Percentiles rank a stretch among this genome's conserved stretches.
These are phyloP conservation scores for Glomus cerebriforme DNA, from an alignment of 192 early-diverging fungal genomes.

Conservation along the genomic window DNA sequence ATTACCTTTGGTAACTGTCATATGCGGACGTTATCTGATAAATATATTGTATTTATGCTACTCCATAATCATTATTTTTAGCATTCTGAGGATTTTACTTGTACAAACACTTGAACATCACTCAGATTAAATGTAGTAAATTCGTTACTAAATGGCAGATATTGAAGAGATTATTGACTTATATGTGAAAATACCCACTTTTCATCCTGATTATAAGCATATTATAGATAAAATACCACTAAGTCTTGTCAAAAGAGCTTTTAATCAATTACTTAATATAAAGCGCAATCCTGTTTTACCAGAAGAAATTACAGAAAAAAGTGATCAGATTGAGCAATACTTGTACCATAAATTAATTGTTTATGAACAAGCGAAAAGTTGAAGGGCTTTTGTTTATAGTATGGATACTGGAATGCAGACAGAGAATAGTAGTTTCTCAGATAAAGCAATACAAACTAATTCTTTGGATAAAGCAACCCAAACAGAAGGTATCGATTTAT, in stretches of 20 bases:
- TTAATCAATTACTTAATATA: conserved; percentile 14
- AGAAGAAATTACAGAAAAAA: not conserved
- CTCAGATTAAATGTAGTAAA: not conserved
- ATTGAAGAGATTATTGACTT: conserved; percentile 13
- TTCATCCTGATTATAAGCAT: conserved; percentile 8
- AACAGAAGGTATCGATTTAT: no score
- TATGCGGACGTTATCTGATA: no score
- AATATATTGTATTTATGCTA: no score
- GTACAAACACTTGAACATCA: conserved; percentile 11
- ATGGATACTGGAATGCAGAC: no score
- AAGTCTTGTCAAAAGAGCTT: conserved; percentile 10
- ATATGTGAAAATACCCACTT: conserved; percentile 18
- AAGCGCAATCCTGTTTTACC: no score
- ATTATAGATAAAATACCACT: conserved; percentile 14
- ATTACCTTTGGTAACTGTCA: no score
- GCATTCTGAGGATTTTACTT: not conserved
- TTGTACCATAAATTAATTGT: not conserved
- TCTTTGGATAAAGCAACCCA: no score
- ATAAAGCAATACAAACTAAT: no score
- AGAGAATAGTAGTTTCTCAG: no score
- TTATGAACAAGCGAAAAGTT: no score
- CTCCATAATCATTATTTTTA: no score
- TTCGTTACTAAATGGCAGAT: conserved; percentile 8
- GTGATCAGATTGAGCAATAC: conserved; percentile 7
- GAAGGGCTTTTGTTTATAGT: no score